Evolutionary conservation across 2,329 filamentous ascomycete species (phyloP).

Genomic region (Fusarium ramigenum): DNA sequence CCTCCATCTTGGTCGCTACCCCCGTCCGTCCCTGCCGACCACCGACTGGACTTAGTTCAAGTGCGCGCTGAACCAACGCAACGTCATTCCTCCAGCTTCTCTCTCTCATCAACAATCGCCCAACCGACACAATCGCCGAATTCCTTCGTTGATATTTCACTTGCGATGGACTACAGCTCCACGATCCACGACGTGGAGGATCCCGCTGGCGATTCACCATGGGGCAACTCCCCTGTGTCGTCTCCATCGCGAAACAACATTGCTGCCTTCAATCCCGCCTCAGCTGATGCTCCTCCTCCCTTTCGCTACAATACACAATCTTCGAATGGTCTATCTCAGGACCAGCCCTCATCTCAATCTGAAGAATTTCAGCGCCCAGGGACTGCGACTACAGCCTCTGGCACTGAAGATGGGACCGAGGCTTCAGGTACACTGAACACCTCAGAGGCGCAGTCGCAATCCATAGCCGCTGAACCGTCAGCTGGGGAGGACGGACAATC

Average conservation of each 20-base stretch:
- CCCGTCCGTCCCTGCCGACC: slow-evolving; percentile 35
- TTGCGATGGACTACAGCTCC: slow-evolving; percentile 66
- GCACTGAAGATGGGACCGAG: slow-evolving; percentile 53
- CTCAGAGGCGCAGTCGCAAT: slow-evolving; percentile 29
- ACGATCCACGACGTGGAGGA: slow-evolving; percentile 65
- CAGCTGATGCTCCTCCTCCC: slow-evolving; percentile 52
- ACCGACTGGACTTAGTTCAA: slow-evolving; percentile 18
- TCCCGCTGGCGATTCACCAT: slow-evolving; percentile 62
- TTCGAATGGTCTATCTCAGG: slow-evolving; percentile 55
- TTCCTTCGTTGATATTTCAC: slow-evolving; percentile 11
- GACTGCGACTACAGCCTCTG: slow-evolving; percentile 57
- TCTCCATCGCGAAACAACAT: slow-evolving; percentile 60
- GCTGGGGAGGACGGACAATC: slow-evolving; percentile 18
- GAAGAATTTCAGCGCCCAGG: slow-evolving; percentile 57
- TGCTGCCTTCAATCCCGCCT: slow-evolving; percentile 54
- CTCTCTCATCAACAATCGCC: slow-evolving; percentile 22
- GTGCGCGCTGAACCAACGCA: slow-evolving; percentile 40
- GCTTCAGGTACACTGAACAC: slow-evolving; percentile 44
- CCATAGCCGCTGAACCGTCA: slow-evolving; percentile 25
- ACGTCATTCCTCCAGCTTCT: slow-evolving; percentile 37
- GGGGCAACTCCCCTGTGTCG: slow-evolving; percentile 63
- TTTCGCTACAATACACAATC: slow-evolving; percentile 56
- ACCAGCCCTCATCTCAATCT: slow-evolving; percentile 46
- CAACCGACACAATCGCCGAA: slow-evolving; percentile 8
- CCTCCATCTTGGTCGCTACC: slow-evolving; percentile 20